Percentiles rank a stretch among this genome's conserved stretches.
Evolutionary conservation across 2,329 filamentous ascomycete genomes (phyloP).

Genomic region (Sphaerulina populicola): DNA sequence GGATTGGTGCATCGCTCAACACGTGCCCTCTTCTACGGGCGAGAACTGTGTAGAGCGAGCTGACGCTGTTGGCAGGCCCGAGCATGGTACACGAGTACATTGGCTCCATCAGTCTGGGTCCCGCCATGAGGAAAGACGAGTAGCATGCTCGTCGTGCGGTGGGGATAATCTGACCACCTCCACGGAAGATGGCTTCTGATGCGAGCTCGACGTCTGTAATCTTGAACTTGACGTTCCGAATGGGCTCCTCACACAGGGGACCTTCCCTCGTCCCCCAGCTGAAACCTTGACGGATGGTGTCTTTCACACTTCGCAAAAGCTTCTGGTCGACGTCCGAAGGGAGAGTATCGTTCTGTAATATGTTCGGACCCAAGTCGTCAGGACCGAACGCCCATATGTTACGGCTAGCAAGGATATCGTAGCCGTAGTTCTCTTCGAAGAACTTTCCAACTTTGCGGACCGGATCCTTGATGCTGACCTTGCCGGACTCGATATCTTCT

Average conservation of each 20-base stretch:
- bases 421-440: slow-evolving; percentile 94
- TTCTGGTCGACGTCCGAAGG: slow-evolving; percentile 93
- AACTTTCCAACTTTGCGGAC: slow-evolving; percentile 90
- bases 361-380: slow-evolving; percentile 88
- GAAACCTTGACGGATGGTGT: slow-evolving; percentile 92
- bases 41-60: slow-evolving; percentile 83
- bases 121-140: slow-evolving; percentile 93
- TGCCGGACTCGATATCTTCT: slow-evolving; percentile 84
- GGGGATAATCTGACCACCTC: slow-evolving; percentile 94
- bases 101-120: slow-evolving; percentile 91
- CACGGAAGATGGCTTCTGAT: slow-evolving; percentile 83
- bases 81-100: slow-evolving; percentile 90
- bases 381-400: slow-evolving; percentile 99
- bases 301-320: slow-evolving; percentile 73
- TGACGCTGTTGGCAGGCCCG: slow-evolving; percentile 80
- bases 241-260: slow-evolving; percentile 94
- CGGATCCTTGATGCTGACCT: slow-evolving; percentile 85
- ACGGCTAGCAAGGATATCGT: slow-evolving; percentile 85
- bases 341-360: slow-evolving; percentile 91
- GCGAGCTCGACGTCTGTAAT: slow-evolving; percentile 85
- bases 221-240: slow-evolving; percentile 96
- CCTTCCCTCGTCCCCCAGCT: slow-evolving; percentile 94
- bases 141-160: slow-evolving; percentile 89
- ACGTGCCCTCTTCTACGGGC: slow-evolving; percentile 85
- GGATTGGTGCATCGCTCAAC: slow-evolving; percentile 84